Base-by-base conservation (phyloP, 495 filamentous ascomycete species). In the Parmelia sp. region DNA sequence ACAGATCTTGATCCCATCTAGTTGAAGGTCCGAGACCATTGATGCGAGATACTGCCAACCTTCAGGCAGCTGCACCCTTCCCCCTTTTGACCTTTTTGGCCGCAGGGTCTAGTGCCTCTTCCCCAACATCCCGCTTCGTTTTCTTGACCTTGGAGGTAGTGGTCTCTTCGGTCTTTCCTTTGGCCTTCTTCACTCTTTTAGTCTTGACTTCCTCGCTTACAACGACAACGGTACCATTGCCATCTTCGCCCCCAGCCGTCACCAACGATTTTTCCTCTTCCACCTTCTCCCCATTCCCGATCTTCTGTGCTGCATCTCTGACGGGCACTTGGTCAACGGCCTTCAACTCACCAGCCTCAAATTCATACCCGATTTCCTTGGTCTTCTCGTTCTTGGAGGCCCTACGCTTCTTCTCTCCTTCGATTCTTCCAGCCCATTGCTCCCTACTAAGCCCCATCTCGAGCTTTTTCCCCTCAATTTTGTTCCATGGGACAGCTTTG, bases 401-500 rank as follows among this genome's bases (percentile, higher is more conserved):
- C 59, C 93, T 76, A 71, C 80, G 86, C 70, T 82, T 77, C 76
- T 89, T 82, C 78, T 96, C 91, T 65, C 78, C 81, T 58, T 82
- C 74, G 61, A 90, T 83, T 70, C 83, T 84, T 74, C 86, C 83
- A 60, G 84, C 78, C 95, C 94, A 97, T 55, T 82, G 77, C 23
- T 90, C 84, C 68, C 90, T 84, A 12, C 88, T 81, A 71, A 81
- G 80, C 63, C 86, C 84, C 74, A 83, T 81, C 72, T 88, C 84
- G 62, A 96, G 77, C 63, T 83, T 83, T 63, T 83, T 82, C 64
- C 90, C 88, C 62, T 88, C 88, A 68, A 96, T 85, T 73, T 85
- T 88, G 72, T 91, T 92, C 81, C 88, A 88, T 15, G 94, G 93
- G 9, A 91, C 83, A 21, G 78, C 79, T 82, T 96, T 96, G 83